Percentiles rank a stretch among this genome's conserved stretches.
These are phyloP conservation scores for Chlorella sorokiniana DNA, from an alignment of 139 green algal genomes.

Conservation along the genomic window DNA sequence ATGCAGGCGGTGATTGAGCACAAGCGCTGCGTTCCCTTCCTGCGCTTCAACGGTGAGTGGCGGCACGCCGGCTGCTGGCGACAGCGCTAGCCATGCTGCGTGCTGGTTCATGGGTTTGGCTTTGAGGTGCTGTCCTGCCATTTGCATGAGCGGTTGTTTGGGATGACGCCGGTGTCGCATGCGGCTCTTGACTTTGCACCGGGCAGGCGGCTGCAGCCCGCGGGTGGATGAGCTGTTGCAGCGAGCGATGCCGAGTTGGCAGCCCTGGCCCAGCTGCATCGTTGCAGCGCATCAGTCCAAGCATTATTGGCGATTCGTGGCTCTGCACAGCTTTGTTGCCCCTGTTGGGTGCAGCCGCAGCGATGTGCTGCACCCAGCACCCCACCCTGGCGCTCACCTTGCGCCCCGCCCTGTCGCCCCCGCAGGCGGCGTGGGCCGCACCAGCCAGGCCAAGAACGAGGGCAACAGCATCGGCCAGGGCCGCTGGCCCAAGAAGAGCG, in stretches of 20 bases:
- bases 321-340: too few relatives aligned
- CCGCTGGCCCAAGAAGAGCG: slow-evolving; percentile 96
- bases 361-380: background rate
- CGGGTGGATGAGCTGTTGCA: too few relatives aligned
- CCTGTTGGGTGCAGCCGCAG: background rate
- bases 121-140: too few relatives aligned
- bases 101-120: background rate
- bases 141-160: too few relatives aligned
- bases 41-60: slow-evolving; percentile 88
- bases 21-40: slow-evolving; percentile 95
- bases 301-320: too few relatives aligned
- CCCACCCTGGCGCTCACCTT: background rate
- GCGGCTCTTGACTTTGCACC: too few relatives aligned
- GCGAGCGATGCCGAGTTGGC: too few relatives aligned
- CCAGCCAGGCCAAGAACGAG: slow-evolving; percentile 79
- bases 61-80: background rate
- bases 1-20: slow-evolving; percentile 94
- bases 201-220: too few relatives aligned
- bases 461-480: slow-evolving; percentile 84
- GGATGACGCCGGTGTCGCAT: too few relatives aligned
- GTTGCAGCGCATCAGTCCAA: too few relatives aligned
- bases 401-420: too few relatives aligned
- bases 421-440: slow-evolving; percentile 74
- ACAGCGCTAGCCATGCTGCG: background rate
- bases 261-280: too few relatives aligned